Conservation (phyloP, 1,139 yeast genomes). For the Zygosaccharomyces pseudobailii region DNA sequence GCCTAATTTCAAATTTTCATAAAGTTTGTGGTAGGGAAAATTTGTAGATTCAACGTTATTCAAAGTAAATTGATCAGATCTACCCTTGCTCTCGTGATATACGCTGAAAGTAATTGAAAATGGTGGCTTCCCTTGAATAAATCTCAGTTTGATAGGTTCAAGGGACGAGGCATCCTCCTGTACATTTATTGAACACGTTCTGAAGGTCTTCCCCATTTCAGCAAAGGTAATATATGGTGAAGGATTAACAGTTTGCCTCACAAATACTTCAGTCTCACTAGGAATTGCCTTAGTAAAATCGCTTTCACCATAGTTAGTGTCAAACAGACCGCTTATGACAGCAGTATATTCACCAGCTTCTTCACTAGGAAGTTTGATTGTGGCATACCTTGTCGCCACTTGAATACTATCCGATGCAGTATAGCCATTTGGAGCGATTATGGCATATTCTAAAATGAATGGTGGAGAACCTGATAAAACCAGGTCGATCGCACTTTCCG, state of each 20-base stretch:
- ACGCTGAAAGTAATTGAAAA: slow-evolving; percentile 51
- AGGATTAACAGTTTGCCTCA: slow-evolving; percentile 57
- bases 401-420: slow-evolving; percentile 38
- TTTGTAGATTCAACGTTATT: slow-evolving; percentile 35
- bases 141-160: slow-evolving; percentile 51
- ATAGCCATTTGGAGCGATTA: slow-evolving; percentile 55
- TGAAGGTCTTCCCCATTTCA: slow-evolving; percentile 42
- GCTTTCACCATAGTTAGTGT: slow-evolving; percentile 54
- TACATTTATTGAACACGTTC: slow-evolving; percentile 56
- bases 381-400: slow-evolving; percentile 49
- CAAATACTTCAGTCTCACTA: slow-evolving; percentile 37
- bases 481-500: slow-evolving; percentile 47
- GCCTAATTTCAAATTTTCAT: slow-evolving; percentile 46
- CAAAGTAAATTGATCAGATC: slow-evolving; percentile 38
- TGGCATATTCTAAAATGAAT: slow-evolving; percentile 63
- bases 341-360: slow-evolving; percentile 59
- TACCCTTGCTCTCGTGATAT: slow-evolving; percentile 50
- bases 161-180: slow-evolving; percentile 31
- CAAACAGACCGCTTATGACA: slow-evolving; percentile 58
- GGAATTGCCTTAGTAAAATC: slow-evolving; percentile 36
- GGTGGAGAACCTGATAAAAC: slow-evolving; percentile 63
- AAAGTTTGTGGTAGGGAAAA: slow-evolving; percentile 38
- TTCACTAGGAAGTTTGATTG: slow-evolving; percentile 40
- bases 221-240: slow-evolving; percentile 56
- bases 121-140: slow-evolving; percentile 58